Evolutionary conservation across 495 filamentous ascomycete species (phyloP).

Genomic region (Neurospora sp.): DNA sequence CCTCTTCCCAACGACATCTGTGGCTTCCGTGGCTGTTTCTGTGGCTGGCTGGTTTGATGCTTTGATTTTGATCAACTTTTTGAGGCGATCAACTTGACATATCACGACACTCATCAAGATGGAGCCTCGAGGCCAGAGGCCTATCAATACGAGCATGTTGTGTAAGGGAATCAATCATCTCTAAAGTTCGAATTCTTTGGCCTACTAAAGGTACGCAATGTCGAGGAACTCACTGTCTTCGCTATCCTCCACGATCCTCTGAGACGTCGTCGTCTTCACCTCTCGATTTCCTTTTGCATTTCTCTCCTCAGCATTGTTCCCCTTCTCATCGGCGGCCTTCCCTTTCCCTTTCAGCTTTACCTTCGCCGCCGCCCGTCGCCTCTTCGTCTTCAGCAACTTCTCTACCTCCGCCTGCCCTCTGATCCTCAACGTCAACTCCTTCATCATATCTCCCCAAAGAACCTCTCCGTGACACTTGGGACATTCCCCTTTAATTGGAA

Average conservation of each 20-base stretch:
- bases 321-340: not conserved
- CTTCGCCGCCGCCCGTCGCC: slow-evolving; percentile 15
- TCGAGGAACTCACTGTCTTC: not conserved
- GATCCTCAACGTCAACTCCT: slow-evolving; percentile 63
- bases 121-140: not conserved
- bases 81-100: not conserved
- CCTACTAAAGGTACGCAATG: not conserved
- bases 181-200: not conserved
- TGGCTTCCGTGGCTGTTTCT: slow-evolving; percentile 7
- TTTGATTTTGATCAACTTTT: not conserved
- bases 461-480: slow-evolving; percentile 55
- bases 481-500: slow-evolving; percentile 65
- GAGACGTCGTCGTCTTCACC: not conserved
- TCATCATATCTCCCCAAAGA: slow-evolving; percentile 70
- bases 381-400: slow-evolving; percentile 50
- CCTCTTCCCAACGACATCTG: slow-evolving; percentile 6
- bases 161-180: not conserved
- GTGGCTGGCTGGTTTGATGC: not conserved
- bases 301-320: not conserved
- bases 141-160: not conserved
- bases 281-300: not conserved
- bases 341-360: slow-evolving; percentile 1
- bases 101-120: not conserved
- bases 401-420: slow-evolving; percentile 57
- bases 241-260: not conserved